Base-by-base conservation (phyloP, 148 eudicot genomes). In the Linanthus parryae region DNA sequence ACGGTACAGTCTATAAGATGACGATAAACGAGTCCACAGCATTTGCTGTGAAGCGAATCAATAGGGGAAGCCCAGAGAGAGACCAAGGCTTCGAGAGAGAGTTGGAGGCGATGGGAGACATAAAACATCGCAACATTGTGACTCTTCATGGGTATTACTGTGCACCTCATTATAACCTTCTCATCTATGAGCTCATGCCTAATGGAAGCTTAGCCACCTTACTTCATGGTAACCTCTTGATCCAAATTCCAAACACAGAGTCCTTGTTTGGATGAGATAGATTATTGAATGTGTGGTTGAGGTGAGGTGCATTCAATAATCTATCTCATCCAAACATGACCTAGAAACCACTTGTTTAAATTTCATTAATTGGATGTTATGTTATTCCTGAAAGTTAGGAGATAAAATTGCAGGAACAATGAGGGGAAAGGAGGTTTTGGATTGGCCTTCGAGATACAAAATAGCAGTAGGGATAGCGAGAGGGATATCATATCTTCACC, bases 61-160 rank as follows among this genome's bases (percentile, higher is more conserved):
- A 79, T 69, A 76, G 81, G 50, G 82, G 76, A 44, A 77, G 78
- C 41, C 63, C 76, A 24, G 94, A 86, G 28, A 75, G 78, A 53
- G 95, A 91, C 44, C 73, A 74, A 31, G 95, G 95, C 45, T 91
- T 91, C 15, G 94, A 87, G 70, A 83, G 98, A 71, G 95, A 91
- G 52, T 65, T 91, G 68, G 81, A 81, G 62, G 86, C 95, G 2
- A 83, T 91, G 94, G 94, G 84, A 10, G 98, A 86, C 49, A 91
- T 91, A 12, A 91, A 91, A 63, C 98, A 91, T 62, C 64, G 89
- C 23, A 91, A 91, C 42, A 81, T 91, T 34, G 81, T 91, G 2
- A 77, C 79, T 14, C 89, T 91, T 56, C 71, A 78, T 73, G 98
- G 98, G 51, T 91, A 91, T 51, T 91, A 79, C 69, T 74, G 75